A percentile compares a stretch with the other conserved stretches of the same genome.
Evolutionary conservation across 1,284 basidiomycete genomes (phyloP).

Genomic region (Coriolopsis trogii): DNA sequence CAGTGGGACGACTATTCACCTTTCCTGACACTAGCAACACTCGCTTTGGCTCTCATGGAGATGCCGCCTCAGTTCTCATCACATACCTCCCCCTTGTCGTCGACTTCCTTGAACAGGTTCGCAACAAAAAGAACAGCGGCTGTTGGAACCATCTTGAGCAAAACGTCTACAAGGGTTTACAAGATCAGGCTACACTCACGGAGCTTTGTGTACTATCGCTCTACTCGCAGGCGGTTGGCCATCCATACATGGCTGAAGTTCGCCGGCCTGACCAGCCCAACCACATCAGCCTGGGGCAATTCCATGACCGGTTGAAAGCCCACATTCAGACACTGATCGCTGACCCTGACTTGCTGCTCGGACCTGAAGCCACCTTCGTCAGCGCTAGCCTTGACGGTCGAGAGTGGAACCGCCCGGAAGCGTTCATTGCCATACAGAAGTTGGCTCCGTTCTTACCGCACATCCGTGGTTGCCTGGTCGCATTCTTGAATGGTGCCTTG

Average conservation of each 20-base stretch:
- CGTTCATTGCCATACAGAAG: not conserved
- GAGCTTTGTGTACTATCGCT: slow-evolving; percentile 38
- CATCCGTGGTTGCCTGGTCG: not conserved
- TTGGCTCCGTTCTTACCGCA: not conserved
- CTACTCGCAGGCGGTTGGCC: slow-evolving; percentile 27
- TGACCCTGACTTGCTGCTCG: slow-evolving; percentile 8
- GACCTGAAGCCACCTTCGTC: not conserved
- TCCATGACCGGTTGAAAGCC: slow-evolving; percentile 12
- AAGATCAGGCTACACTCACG: slow-evolving; percentile 39
- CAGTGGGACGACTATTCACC: not conserved
- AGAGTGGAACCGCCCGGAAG: slow-evolving; percentile 4
- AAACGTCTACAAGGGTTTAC: slow-evolving; percentile 37
- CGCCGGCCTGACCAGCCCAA: slow-evolving; percentile 10
- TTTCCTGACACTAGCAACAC: slow-evolving; percentile 34
- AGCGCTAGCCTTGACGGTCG: slow-evolving; percentile 9
- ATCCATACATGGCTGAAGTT: slow-evolving; percentile 22
- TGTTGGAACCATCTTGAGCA: slow-evolving; percentile 36
- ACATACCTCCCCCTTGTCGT: slow-evolving; percentile 23
- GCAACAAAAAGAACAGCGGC: slow-evolving; percentile 29
- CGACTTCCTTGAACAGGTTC: slow-evolving; percentile 29
- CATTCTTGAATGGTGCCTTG: slow-evolving; percentile 24
- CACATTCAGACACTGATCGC: not conserved
- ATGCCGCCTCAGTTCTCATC: slow-evolving; percentile 30
- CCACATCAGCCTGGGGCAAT: slow-evolving; percentile 16
- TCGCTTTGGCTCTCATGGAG: slow-evolving; percentile 33